Evolutionary conservation across 2,329 filamentous ascomycete species (phyloP).

Genomic region (Juglanconis juglandina): DNA sequence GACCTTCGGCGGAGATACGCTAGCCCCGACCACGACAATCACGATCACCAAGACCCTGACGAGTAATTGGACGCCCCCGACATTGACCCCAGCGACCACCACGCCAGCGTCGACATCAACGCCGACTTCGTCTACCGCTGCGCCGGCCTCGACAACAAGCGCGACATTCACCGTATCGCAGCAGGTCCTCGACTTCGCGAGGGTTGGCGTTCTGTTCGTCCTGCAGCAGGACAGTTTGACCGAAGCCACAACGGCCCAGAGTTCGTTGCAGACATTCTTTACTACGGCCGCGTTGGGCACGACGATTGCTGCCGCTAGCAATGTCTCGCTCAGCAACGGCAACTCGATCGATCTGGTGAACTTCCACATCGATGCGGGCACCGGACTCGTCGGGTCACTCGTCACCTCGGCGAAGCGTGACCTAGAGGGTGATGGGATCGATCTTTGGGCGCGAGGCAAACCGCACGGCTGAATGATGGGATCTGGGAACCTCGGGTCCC

Average conservation of each 20-base stretch:
- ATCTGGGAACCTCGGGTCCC: too few species aligned
- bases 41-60: constrained; percentile 28
- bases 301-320: constrained; percentile 31
- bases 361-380: constrained; percentile 38
- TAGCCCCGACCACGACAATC: constrained; percentile 21
- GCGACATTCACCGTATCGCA: constrained; percentile 49
- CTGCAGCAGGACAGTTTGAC: constrained; percentile 52
- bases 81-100: constrained; percentile 26
- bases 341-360: constrained; percentile 51
- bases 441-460: neutral
- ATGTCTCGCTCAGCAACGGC: constrained; percentile 33
- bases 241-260: constrained; percentile 53
- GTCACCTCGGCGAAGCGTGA: constrained; percentile 8
- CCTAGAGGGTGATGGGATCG: neutral
- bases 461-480: neutral
- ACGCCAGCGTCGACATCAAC: constrained; percentile 20
- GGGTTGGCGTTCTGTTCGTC: constrained; percentile 59
- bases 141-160: constrained; percentile 25
- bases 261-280: constrained; percentile 53
- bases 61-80: constrained; percentile 9
- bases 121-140: constrained; percentile 23
- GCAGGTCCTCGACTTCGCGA: constrained; percentile 59
- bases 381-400: constrained; percentile 25
- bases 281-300: constrained; percentile 32
- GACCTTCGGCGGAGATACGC: constrained; percentile 21